These are phyloP conservation scores for Lycium ferocissimum DNA, from an alignment of 257 asterid species.

Conservation along the genomic window DNA sequence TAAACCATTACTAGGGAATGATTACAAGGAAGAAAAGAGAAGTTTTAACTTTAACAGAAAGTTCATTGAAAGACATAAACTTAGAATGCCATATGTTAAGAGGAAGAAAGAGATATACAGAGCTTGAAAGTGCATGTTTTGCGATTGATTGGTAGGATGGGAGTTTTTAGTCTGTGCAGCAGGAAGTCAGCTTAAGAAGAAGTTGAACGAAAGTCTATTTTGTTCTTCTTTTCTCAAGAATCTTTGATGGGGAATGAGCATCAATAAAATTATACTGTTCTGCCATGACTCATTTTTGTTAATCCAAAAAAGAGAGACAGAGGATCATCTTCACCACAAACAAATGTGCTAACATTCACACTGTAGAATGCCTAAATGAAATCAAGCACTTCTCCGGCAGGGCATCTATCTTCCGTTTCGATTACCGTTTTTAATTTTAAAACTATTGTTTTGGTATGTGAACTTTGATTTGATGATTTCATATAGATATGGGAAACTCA, in stretches of 20 bases:
- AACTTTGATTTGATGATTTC: background rate
- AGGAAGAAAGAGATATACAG: background rate
- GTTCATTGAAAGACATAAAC: background rate
- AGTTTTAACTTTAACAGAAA: background rate
- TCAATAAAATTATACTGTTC: background rate
- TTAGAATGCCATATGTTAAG: background rate
- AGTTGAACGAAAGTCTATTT: background rate
- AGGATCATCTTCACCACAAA: background rate
- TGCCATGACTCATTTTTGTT: background rate
- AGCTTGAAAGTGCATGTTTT: background rate
- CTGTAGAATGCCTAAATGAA: background rate
- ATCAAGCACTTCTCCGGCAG: background rate
- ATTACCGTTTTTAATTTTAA: background rate
- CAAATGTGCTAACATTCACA: background rate
- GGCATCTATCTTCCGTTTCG: background rate
- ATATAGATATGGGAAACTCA: background rate
- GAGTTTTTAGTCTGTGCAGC: background rate
- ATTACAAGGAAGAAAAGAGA: background rate
- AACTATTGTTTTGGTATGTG: background rate
- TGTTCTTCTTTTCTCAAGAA: background rate
- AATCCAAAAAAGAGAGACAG: background rate
- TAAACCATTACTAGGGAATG: background rate
- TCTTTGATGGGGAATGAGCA: background rate
- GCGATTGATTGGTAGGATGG: background rate
- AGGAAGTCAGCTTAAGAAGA: background rate